Base-by-base conservation (phyloP, 2,329 filamentous ascomycete species). In the Lasiodiplodia citricola region DNA sequence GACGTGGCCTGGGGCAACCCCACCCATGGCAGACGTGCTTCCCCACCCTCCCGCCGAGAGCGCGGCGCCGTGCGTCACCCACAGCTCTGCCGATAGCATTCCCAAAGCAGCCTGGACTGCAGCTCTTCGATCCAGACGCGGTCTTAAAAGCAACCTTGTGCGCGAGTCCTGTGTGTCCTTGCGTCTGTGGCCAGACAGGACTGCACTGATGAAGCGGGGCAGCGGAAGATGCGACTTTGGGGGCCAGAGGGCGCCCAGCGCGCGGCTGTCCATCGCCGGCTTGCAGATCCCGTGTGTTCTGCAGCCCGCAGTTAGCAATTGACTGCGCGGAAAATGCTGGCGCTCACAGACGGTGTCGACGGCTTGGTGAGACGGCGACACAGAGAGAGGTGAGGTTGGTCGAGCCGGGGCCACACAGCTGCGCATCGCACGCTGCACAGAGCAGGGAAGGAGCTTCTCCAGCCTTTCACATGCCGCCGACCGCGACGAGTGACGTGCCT, bases 1-100 rank as follows among this genome's bases (percentile, higher is more conserved):
- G 60, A 64, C 60, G 60, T 64, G 60, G 47, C 60, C 60, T 52
- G 47, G 52, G 18, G 7, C 44, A 52, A 25, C 60, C 60, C 60
- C 44, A 52, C 60, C 21, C 57, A 14, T 21, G 25, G 25, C 41
- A 47, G 16, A 47, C 60, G 21, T 52, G 28, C 28, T 28, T 52
- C 51, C 44, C 47, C 60, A 47, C 37, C 60, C 60, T 64, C 35
- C 3, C 2, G 44, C 60, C 44, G 47, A 31, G 58, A 37, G 28
- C n/a, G 31, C 47, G 4, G 44, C 44, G 28, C 13, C 23, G n/a
- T 8, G 25, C 60, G n/a, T 64, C 16, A 38, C 58, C 23, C 25
- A 5, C 28, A 10, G n/a, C 16, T 21, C 21, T 25, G 25, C 31
- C 11, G 41, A 50, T 18, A 37, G 18, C 41, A 63, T 63, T 21